Evolutionary conservation across 768 basidiomycete species (phyloP), one percentile per base, ranked within the genome.

Genomic region (Rhodotorula paludigena): DNA sequence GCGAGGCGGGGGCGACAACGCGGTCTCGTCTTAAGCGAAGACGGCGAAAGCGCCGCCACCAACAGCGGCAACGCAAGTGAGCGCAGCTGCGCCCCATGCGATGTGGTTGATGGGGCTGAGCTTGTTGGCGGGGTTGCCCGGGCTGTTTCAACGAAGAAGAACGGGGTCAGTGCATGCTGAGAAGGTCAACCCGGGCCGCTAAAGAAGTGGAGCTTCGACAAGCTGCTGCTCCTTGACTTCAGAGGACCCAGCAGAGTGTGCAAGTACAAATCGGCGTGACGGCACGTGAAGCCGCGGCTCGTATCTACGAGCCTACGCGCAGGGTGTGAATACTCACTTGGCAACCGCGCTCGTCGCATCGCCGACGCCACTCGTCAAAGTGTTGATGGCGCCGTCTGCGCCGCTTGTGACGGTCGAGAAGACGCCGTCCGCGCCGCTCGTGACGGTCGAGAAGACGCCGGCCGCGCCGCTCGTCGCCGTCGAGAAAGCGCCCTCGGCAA

Each of bases 11-110:
- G n/a, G n/a, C n/a, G n/a, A n/a, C n/a, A n/a, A n/a, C n/a, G n/a
- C n/a, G n/a, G n/a, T n/a, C n/a, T n/a, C n/a, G n/a, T n/a, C n/a
- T 66, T 54, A 68, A 7, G 52, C 56, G 36, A 68, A 45, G 36
- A 63, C 60, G 57, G n/a, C n/a, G n/a, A n/a, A n/a, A n/a, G n/a
- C n/a, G n/a, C n/a, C n/a, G n/a, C n/a, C n/a, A n/a, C n/a, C n/a
- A n/a, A n/a, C n/a, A n/a, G n/a, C n/a, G 49, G 48, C 23, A 8
- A 47, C 25, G 9, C 48, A 35, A 33, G 14, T 12, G 6, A 42
- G 36, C 7, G 56, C 3, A 2, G 66, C 45, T 20, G 59, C 16
- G n/a, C 23, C 52, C 33, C 38, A 51, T 36, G 14, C 28, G n/a
- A n/a, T n/a, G n/a, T n/a, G n/a, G n/a, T n/a, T n/a, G n/a, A n/a